These are phyloP conservation scores for Neurospora sp. DNA, from an alignment of 495 filamentous ascomycete species.

Conservation along the genomic window DNA sequence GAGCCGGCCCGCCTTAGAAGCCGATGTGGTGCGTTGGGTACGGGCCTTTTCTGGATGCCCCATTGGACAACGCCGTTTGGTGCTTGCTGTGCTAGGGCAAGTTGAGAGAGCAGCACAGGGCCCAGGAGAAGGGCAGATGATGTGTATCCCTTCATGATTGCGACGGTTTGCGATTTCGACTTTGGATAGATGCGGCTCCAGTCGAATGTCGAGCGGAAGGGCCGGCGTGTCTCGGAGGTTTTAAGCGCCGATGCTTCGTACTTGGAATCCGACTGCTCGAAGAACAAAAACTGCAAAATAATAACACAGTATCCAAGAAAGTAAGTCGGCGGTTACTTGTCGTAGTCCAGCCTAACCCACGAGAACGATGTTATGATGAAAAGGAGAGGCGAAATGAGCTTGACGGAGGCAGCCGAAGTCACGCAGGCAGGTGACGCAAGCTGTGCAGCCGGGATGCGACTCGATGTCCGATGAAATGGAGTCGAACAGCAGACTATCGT, in stretches of 20 bases:
- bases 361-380: background rate
- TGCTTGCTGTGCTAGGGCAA: constrained; percentile 18
- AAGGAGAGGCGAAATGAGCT: background rate
- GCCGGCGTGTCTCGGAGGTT: background rate
- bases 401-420: background rate
- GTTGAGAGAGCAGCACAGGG: constrained; percentile 19
- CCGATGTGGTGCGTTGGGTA: constrained; percentile 5
- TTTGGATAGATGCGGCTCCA: background rate
- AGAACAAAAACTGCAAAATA: background rate
- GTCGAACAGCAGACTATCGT: background rate
- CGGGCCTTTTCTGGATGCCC: constrained; percentile 25
- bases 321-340: background rate
- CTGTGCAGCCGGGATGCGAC: background rate
- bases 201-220: background rate
- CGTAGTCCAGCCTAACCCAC: background rate
- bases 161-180: background rate
- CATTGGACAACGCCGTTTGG: constrained; percentile 30
- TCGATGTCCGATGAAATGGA: background rate
- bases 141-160: constrained; percentile 17
- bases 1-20: constrained; percentile 21
- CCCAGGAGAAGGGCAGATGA: constrained; percentile 14
- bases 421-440: background rate
- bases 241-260: background rate
- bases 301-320: background rate
- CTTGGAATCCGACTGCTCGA: background rate